A percentile compares a stretch with the other conserved stretches of the same genome.
Evolutionary conservation across 305 asterid genomes (phyloP).

Genomic region (Nicotiana rustica): DNA sequence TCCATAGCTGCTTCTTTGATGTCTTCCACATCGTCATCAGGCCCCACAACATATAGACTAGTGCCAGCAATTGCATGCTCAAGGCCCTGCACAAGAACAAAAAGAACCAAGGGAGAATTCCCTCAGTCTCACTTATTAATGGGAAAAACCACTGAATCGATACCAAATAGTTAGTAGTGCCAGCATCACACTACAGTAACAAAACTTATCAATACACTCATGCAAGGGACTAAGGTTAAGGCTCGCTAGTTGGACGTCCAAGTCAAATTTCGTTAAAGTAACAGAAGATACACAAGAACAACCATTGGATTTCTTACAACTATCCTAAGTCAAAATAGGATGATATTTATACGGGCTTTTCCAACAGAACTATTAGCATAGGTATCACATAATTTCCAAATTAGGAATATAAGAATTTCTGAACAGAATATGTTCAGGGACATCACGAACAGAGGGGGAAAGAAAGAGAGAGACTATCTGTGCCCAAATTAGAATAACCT

Average conservation of each 20-base stretch:
- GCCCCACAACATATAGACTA: slow-evolving; percentile 90
- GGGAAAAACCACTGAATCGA: neutral
- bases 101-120: slow-evolving; percentile 23
- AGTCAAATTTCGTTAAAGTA: slow-evolving; percentile 20
- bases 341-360: neutral
- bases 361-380: neutral
- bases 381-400: neutral
- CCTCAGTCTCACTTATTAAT: slow-evolving; percentile 22
- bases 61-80: slow-evolving; percentile 99
- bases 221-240: neutral
- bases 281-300: neutral
- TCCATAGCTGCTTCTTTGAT: slow-evolving; percentile 93
- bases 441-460: slow-evolving; percentile 9
- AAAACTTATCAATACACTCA: slow-evolving; percentile 17
- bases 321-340: slow-evolving; percentile 6
- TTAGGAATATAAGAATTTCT: neutral
- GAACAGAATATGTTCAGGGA: slow-evolving; percentile 7
- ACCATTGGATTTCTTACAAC: slow-evolving; percentile 21
- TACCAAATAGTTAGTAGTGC: slow-evolving; percentile 27
- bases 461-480: neutral
- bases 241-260: neutral
- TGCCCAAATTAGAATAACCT: slow-evolving; percentile 23
- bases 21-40: slow-evolving; percentile 83
- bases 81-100: slow-evolving; percentile 66
- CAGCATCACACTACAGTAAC: slow-evolving; percentile 35